Conservation (phyloP, 495 filamentous ascomycete species). For the Penicillium odoratum region DNA sequence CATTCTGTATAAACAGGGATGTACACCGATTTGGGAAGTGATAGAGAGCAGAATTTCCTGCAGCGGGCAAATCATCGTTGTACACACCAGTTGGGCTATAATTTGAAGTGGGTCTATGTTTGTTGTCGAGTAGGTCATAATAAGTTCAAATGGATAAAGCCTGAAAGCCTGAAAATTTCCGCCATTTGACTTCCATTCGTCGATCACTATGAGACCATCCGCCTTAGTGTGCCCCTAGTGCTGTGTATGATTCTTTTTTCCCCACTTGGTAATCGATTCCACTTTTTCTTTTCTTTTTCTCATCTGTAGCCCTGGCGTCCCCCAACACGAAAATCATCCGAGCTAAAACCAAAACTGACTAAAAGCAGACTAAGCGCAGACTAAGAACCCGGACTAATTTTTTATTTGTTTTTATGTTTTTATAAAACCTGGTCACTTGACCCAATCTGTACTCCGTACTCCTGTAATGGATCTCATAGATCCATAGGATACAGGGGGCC, state of each 20-base stretch:
- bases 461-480: neutral
- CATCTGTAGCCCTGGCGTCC: neutral
- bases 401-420: neutral
- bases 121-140: conserved; percentile 1
- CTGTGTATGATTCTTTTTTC: conserved; percentile 22
- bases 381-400: too few species aligned
- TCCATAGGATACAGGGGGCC: conserved; percentile 1
- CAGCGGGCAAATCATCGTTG: conserved; percentile 40
- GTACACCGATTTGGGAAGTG: conserved; percentile 8
- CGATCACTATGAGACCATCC: conserved; percentile 37
- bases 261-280: conserved; percentile 14
- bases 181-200: conserved; percentile 30
- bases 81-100: conserved; percentile 36
- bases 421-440: neutral
- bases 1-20: neutral
- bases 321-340: too few species aligned
- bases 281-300: conserved; percentile 12
- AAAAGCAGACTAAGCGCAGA: too few species aligned
- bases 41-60: conserved; percentile 24
- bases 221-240: conserved; percentile 32
- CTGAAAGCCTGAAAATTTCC: conserved; percentile 10
- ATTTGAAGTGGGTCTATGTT: conserved; percentile 23
- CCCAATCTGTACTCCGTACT: neutral
- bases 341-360: too few species aligned
- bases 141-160: too few species aligned